A percentile compares a stretch with the other conserved stretches of the same genome.
phyloP scores from a whole-genome alignment of 2,329 filamentous ascomycete genomes.

The Calonectria montana region DNA sequence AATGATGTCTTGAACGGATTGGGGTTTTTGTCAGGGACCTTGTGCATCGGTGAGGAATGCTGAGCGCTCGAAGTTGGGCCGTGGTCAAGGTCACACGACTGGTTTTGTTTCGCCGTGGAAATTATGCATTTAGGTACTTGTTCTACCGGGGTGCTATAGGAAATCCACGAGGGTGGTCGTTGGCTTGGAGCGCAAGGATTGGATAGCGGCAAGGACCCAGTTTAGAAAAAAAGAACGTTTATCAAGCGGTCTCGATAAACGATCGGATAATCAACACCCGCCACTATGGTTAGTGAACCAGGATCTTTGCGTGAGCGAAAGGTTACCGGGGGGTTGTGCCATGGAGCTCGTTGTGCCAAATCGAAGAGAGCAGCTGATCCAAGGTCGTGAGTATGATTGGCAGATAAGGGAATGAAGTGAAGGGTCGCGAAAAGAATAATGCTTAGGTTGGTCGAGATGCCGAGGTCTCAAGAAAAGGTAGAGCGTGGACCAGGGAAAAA shows the following conservation, averaged over 20 bases:
- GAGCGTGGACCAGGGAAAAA: not conserved
- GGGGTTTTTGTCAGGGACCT: not conserved
- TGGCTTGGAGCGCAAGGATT: no score
- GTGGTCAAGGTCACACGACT: no score
- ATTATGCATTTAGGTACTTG: no score
- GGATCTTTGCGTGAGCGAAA: not conserved
- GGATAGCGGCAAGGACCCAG: no score
- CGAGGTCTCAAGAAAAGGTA: not conserved
- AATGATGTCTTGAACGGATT: not conserved
- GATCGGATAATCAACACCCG: no score
- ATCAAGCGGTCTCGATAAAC: no score
- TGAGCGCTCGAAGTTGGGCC: no score
- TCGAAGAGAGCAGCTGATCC: not conserved
- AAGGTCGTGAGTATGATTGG: slow-evolving; percentile 8
- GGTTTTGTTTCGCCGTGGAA: no score
- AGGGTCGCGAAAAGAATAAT: not conserved
- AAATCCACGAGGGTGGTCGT: no score
- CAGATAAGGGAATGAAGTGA: slow-evolving; percentile 7
- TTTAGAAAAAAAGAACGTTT: no score
- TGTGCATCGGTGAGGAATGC: not conserved
- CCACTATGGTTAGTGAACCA: no score
- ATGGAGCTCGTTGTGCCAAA: slow-evolving; percentile 25
- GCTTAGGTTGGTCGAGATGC: slow-evolving; percentile 1
- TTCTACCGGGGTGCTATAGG: no score
- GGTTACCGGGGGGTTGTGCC: slow-evolving; percentile 7